These are phyloP conservation scores for Cenchrus fungigraminus DNA, from an alignment of 176 grass and related monocot species.

Conservation along the genomic window DNA sequence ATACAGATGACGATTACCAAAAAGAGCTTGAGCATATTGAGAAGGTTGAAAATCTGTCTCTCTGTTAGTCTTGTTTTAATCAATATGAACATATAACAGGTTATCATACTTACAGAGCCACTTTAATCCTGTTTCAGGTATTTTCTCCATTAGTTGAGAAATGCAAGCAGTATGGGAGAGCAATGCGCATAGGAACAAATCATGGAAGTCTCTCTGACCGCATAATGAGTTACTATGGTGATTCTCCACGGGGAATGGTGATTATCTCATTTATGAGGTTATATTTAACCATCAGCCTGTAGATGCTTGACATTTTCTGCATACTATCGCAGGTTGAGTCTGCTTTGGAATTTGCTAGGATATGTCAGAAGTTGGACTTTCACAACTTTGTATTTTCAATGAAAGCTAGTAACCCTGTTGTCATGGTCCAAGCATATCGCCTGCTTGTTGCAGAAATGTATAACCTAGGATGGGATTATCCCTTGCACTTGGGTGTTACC, in stretches of 20 bases:
- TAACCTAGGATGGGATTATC: conserved; percentile 98
- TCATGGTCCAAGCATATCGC: conserved; percentile 99
- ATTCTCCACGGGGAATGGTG: conserved; percentile 99
- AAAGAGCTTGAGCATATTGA: conserved; percentile 98
- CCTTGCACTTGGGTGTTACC: conserved; percentile 95
- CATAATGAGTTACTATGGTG: conserved; percentile 99
- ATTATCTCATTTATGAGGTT: conserved; percentile 39
- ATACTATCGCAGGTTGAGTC: conserved; percentile 83
- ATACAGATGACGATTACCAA: conserved; percentile 88
- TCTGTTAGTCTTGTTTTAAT: neutral
- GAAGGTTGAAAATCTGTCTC: conserved; percentile 53
- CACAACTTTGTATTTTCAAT: conserved; percentile 99
- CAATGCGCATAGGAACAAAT: conserved; percentile 96
- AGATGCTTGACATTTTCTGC: conserved; percentile 40
- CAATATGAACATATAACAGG: neutral
- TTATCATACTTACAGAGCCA: conserved; percentile 34
- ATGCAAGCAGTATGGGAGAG: conserved; percentile 97
- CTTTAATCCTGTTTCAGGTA: conserved; percentile 55
- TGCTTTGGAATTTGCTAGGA: conserved; percentile 98
- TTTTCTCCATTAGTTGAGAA: conserved; percentile 98
- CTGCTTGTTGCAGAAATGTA: conserved; percentile 98
- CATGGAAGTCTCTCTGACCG: conserved; percentile 98
- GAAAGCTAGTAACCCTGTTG: conserved; percentile 98
- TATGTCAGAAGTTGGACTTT: conserved; percentile 90
- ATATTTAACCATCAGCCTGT: conserved; percentile 11